Evolutionary conservation across 2,329 filamentous ascomycete genomes (phyloP), one percentile per base, ranked within the genome.

Genomic region (Hypoxylon sp.): DNA sequence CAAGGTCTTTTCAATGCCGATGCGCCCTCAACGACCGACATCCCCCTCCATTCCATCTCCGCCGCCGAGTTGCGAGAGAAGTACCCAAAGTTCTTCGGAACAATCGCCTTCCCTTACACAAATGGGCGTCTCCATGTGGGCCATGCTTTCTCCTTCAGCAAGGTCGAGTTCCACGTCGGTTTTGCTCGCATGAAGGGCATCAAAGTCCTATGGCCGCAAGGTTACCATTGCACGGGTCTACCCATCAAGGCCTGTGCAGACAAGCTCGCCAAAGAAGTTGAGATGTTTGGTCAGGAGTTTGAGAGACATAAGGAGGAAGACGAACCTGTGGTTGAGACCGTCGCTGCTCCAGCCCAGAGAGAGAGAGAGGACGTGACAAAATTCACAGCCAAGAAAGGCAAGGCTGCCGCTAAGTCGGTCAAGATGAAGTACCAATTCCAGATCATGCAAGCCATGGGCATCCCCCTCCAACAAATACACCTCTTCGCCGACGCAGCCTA

Each of bases 181-280:
- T 94, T 93, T 78, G 91, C 92, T 51, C 88, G 95, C 62, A 97
- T 98, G 93, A 89, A 94, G 79, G 96, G 96, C 77, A 95, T 95
- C 85, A 87, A 91, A 58, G 87, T 91, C 63, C 85, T 98, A 58
- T 98, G 96, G 79, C 96, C 96, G 63, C 91, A 96, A 77, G 96
- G 95, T 32, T 99, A 94, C 84, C 96, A 99, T 85, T 93, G 92
- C 82, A 98, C 95, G 0, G 96, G 96, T 75, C 97, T 99, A 91
- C 94, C 94, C 50, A 99, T 99, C 85, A 98, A 98, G 82, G 94
- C 96, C 5, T 97, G 93, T 76, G 94, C 96, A 60, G 95, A 99
- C 85, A 98, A 98, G 85, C 88, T 99, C 50, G 89, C 91, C 65
- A 90, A 93, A 69, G 96, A 99, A 82, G 91, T 98, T 62, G 89